Conservation (phyloP, 129 eudicot species). For the Saposhnikovia divaricata region DNA sequence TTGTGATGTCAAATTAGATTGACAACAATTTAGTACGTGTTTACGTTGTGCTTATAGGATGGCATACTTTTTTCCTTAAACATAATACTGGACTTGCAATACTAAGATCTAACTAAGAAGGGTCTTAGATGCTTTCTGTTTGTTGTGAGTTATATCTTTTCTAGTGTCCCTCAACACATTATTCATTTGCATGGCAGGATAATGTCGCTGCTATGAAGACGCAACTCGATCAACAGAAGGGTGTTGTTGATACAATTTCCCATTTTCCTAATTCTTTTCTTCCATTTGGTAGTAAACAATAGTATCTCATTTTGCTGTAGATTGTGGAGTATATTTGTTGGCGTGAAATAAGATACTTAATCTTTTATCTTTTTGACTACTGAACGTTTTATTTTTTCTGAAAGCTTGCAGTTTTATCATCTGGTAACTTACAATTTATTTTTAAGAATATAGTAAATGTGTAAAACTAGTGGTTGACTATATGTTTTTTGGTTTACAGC, state of each 20-base stretch:
- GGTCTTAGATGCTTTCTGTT: not conserved
- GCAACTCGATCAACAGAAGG: conserved; percentile 95
- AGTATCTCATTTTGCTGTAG: not conserved
- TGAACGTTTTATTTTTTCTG: not conserved
- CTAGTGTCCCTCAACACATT: not conserved
- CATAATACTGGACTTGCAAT: not conserved
- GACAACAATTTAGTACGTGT: not conserved
- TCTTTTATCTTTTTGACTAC: not conserved
- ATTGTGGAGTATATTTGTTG: not conserved
- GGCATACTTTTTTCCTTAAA: not conserved
- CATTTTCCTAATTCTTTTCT: not conserved
- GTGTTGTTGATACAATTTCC: conserved; percentile 64
- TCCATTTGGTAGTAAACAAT: not conserved
- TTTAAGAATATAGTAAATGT: not conserved
- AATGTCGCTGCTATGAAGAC: conserved; percentile 72
- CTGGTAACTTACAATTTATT: not conserved
- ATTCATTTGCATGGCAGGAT: conserved; percentile 39
- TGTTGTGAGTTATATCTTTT: not conserved
- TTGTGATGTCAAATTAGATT: not conserved
- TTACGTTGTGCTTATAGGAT: not conserved
- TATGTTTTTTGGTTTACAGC: conserved; percentile 36
- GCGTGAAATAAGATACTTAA: not conserved
- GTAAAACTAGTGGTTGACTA: conserved; percentile 6
- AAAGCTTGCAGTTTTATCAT: not conserved
- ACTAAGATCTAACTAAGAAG: not conserved